Conservation (phyloP, 2,329 filamentous ascomycete species). For the Clarireedia homoeocarpa region DNA sequence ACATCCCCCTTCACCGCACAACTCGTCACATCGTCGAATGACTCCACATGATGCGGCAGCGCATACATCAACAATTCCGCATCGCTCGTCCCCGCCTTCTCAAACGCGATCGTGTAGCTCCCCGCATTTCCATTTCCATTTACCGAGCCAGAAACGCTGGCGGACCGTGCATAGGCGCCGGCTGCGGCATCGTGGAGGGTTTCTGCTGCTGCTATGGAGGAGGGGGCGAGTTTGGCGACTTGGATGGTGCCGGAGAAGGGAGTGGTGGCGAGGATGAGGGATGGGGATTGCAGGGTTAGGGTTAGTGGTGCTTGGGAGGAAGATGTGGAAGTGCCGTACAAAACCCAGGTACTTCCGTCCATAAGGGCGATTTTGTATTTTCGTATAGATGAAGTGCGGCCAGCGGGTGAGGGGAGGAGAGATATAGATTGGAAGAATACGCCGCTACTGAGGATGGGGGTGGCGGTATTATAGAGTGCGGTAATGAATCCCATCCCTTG, state of each 20-base stretch:
- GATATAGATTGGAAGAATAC: conserved; percentile 67
- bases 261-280: no score
- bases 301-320: no score
- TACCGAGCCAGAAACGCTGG: conserved; percentile 56
- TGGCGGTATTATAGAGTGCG: conserved; percentile 61
- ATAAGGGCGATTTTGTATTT: conserved; percentile 72
- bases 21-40: conserved; percentile 51
- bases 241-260: conserved; percentile 73
- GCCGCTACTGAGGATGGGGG: conserved; percentile 65
- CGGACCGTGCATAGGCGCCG: conserved; percentile 64
- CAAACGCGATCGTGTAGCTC: conserved; percentile 65
- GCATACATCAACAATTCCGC: conserved; percentile 73
- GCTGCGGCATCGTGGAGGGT: conserved; percentile 65
- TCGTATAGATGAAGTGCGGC: conserved; percentile 28
- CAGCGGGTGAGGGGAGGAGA: conserved; percentile 38
- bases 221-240: conserved; percentile 64
- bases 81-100: conserved; percentile 56
- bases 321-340: conserved; percentile 48
- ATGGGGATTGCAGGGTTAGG: no score
- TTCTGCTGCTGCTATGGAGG: conserved; percentile 44
- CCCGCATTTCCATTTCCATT: conserved; percentile 50
- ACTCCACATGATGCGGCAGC: conserved; percentile 75
- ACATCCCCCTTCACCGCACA: background rate
- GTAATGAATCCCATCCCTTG: conserved; percentile 90
- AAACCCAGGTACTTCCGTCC: conserved; percentile 67